Evolutionary conservation across 371 early-diverging fungal species (phyloP).

Genomic region (Massospora cicadina): DNA sequence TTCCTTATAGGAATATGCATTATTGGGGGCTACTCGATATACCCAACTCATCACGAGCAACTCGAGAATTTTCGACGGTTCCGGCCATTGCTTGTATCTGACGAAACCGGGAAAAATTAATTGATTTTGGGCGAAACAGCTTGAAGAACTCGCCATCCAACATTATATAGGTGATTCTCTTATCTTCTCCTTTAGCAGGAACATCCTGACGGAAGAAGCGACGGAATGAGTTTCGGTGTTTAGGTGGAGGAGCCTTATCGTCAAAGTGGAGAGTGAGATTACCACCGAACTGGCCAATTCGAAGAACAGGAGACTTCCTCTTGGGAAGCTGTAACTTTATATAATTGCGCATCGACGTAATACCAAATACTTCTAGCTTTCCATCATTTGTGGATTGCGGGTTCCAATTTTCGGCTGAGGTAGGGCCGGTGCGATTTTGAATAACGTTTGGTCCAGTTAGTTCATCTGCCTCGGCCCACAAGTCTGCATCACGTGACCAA

Average conservation of each 20-base stretch:
- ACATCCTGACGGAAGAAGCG: background rate
- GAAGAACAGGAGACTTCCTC: background rate
- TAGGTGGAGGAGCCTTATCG: background rate
- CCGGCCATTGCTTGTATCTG: background rate
- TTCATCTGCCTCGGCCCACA: constrained; percentile 5
- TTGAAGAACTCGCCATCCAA: constrained; percentile 9
- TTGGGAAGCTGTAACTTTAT: background rate
- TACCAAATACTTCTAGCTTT: constrained; percentile 2
- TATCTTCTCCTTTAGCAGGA: background rate
- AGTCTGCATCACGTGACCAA: constrained; percentile 1
- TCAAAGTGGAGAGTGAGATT: background rate
- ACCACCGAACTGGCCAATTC: constrained; percentile 1
- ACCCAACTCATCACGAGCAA: constrained; percentile 1
- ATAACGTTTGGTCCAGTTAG: background rate
- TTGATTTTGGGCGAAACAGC: background rate
- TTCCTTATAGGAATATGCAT: no score
- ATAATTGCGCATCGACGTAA: constrained; percentile 5
- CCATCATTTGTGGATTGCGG: background rate
- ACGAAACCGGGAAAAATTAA: background rate
- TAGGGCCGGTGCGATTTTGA: background rate
- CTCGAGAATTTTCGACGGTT: background rate
- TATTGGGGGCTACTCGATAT: no score
- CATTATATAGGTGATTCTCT: background rate
- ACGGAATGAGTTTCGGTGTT: background rate
- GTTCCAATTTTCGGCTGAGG: background rate